phyloP scores from a whole-genome alignment of 1,284 basidiomycete species.

The Coniferiporia sulphurascens region DNA sequence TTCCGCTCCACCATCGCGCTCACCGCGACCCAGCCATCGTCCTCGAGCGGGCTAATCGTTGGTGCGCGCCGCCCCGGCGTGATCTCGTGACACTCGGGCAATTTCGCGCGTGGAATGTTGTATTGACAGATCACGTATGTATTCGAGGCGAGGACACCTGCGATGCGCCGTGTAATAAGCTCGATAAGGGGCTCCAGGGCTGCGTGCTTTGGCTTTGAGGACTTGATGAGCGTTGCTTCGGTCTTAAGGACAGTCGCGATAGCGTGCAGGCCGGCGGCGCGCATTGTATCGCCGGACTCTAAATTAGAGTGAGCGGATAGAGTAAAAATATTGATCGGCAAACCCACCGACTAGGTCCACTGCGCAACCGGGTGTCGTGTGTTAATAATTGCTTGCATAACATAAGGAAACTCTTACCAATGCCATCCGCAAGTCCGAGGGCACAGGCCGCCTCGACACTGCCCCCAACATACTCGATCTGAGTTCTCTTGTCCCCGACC shows the following conservation, averaged over 20 bases:
- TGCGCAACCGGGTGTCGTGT: slow-evolving; percentile 27
- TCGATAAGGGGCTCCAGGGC: slow-evolving; percentile 69
- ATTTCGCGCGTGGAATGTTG: slow-evolving; percentile 70
- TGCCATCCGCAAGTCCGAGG: slow-evolving; percentile 94
- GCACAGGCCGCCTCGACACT: slow-evolving; percentile 98
- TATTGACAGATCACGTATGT: slow-evolving; percentile 91
- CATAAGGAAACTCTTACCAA: slow-evolving; percentile 54
- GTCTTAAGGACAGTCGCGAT: slow-evolving; percentile 87
- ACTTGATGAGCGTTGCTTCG: slow-evolving; percentile 93
- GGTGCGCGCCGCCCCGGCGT: slow-evolving; percentile 91
- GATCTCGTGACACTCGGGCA: slow-evolving; percentile 63
- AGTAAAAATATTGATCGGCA: neutral
- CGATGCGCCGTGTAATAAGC: slow-evolving; percentile 83
- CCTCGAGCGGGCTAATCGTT: slow-evolving; percentile 85
- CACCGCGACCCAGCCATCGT: slow-evolving; percentile 86
- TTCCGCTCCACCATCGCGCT: slow-evolving; percentile 91
- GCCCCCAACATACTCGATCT: slow-evolving; percentile 94
- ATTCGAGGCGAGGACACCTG: slow-evolving; percentile 87
- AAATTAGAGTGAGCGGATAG: slow-evolving; percentile 8
- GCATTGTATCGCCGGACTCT: slow-evolving; percentile 99
- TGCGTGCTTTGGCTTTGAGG: slow-evolving; percentile 63
- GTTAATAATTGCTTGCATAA: slow-evolving; percentile 14
- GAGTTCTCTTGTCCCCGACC: slow-evolving; percentile 53
- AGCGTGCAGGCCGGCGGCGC: slow-evolving; percentile 91
- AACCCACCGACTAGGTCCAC: slow-evolving; percentile 87